Evolutionary conservation across 139 green algal species (phyloP), one percentile per base, ranked within the genome.

Genomic region (Desmodesmus armatus): DNA sequence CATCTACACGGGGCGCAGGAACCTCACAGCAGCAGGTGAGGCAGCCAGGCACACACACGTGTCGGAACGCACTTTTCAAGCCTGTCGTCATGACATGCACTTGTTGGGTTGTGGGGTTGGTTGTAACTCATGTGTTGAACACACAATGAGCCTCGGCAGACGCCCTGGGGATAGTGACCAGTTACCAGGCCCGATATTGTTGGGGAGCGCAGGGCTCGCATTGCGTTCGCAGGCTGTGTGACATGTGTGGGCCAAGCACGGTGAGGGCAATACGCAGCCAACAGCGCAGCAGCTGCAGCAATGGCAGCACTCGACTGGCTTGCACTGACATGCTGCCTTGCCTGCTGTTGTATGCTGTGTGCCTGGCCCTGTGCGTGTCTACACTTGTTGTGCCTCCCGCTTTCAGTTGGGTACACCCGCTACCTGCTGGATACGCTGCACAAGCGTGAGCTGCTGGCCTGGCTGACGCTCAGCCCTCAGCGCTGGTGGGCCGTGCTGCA

Each of bases 401-500:
- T 80, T 60, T 63, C 74, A 72, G 67, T 62, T 88, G 93, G 92
- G 55, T 98, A 98, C 90, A 88, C 91, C 5, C 88, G 93, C 58
- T 98, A 96, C 92, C 89, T 99, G 41, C 82, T 98, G 29, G 89
- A 94, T 15, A 92, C 96, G 0, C 80, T 99, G 58, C 15, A 37
- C 15, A 71, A 85, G 66, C 89, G 92, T 7, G 93, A 97, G 78
- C 89, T 97, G 43, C 96, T 98, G 79, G 31, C 78, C 53, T 97
- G 90, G 91, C 85, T 99, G 51, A 62, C 90, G 41, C 91, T 99
- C 40, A 66, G 78, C 17, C 94, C 94, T 25, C 9, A 67, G 39
- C 81, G 80, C 63, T 95, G 92, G 86, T 98, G 95, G 94, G 88
- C 96, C 88, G 89, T 92, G 31, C 91, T 98, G 80, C 90, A 98